Base-by-base conservation (phyloP, 1,139 yeast species). In the Blastobotrys capitulatus region DNA sequence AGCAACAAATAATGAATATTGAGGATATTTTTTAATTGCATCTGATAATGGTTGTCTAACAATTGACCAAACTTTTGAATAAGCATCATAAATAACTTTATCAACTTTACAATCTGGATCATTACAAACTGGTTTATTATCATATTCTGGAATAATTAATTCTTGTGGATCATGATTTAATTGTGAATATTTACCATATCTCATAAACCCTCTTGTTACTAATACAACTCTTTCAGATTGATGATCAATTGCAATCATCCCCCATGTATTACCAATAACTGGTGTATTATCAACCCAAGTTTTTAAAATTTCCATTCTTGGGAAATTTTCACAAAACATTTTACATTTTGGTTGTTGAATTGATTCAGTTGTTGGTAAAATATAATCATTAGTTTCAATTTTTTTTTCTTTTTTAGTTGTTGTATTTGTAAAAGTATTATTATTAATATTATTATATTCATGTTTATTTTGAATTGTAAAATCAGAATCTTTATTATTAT, bases 71-170 rank as follows among this genome's bases (percentile, higher is more conserved):
- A 43, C 31, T 26, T 37, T 34, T 9, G 19, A 22, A 27, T 43
- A 43, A 10, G 46, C 46, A 22, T 43, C 46, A 10, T 35, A 36
- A 2, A 37, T 27, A 15, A 43, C 29, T 26, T 36, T 35, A 26
- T 43, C 46, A n/a, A 43, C 46, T 26, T 25, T 43, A 16, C 46
- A 43, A 26, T 37, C 20, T 5, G n/a, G 41, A 18, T 42, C 46
- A 22, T 35, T 35, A 25, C 46, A 43, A 16, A 19, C 36, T n/a
- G 46, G 34, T 6, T 36, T 13, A 15, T 16, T 22, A 15, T 25
- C 34, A 40, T 19, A 19, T 36, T 43, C 46, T 18, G 40, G 46
- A 18, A 43, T 36, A 10, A 43, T 15, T n/a, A 35, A 34, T 16
- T 25, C 41, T 2, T 8, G 15, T 16, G 41, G 40, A 15, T 27